Conservation (phyloP, 2,329 filamentous ascomycete species). For the Plectosphaerella plurivora region DNA sequence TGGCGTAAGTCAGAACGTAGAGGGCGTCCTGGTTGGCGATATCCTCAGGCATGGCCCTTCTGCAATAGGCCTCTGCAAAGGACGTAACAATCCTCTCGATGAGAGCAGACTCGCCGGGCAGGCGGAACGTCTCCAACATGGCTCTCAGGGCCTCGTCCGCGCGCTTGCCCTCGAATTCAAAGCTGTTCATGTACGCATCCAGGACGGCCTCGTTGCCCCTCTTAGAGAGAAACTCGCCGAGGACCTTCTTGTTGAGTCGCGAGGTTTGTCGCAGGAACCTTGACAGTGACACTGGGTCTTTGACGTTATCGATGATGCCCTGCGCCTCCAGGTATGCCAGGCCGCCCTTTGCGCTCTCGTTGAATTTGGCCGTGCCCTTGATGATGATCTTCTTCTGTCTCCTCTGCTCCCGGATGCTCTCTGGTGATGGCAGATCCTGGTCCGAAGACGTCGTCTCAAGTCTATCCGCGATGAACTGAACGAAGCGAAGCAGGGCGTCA, state of each 20-base stretch:
- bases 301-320: conserved; percentile 74
- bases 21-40: conserved; percentile 83
- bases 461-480: conserved; percentile 87
- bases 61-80: conserved; percentile 82
- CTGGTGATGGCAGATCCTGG: conserved; percentile 44
- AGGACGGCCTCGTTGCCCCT: conserved; percentile 82
- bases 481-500: conserved; percentile 83
- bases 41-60: conserved; percentile 63
- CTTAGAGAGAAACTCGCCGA: conserved; percentile 93
- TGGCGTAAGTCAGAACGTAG: conserved; percentile 89
- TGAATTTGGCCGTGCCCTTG: conserved; percentile 84
- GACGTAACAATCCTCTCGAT: conserved; percentile 89
- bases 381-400: conserved; percentile 84
- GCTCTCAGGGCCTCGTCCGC: conserved; percentile 86
- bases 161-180: conserved; percentile 81
- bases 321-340: conserved; percentile 81
- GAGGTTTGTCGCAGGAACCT: conserved; percentile 83
- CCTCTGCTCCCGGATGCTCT: conserved; percentile 57
- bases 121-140: conserved; percentile 85
- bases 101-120: conserved; percentile 87
- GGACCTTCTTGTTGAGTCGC: conserved; percentile 80
- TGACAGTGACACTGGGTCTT: conserved; percentile 75
- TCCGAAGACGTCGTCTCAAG: conserved; percentile 42
- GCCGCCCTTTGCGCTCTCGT: conserved; percentile 87
- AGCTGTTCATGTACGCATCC: conserved; percentile 77